Conservation (phyloP, 2,329 filamentous ascomycete species). For the Clarireedia sp. region DNA sequence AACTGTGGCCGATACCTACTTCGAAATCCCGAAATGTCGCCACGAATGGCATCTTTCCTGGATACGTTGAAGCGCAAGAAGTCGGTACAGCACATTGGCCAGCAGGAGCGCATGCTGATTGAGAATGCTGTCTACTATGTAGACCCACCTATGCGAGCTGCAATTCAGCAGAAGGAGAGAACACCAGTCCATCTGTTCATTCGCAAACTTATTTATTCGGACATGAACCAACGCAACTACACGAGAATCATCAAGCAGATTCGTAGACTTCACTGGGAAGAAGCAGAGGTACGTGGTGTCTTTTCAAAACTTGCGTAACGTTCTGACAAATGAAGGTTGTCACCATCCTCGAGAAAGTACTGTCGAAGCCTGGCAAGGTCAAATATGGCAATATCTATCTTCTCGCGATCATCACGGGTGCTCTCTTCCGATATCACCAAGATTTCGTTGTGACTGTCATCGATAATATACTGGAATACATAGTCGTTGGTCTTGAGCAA, state of each 20-base stretch:
- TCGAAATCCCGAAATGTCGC: constrained; percentile 84
- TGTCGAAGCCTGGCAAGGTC: constrained; percentile 92
- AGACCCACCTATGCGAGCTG: constrained; percentile 84
- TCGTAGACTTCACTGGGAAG: constrained; percentile 95
- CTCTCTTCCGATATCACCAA: constrained; percentile 85
- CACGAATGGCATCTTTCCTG: constrained; percentile 86
- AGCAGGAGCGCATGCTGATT: constrained; percentile 95
- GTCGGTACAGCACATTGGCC: constrained; percentile 85
- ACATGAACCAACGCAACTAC: constrained; percentile 89
- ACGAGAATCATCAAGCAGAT: constrained; percentile 92
- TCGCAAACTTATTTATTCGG: constrained; percentile 83
- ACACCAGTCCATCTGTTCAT: constrained; percentile 90
- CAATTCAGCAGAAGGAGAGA: constrained; percentile 93
- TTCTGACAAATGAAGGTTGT: constrained; percentile 22
- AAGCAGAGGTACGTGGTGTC: constrained; percentile 56
- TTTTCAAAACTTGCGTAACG: neutral
- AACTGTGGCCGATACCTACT: constrained; percentile 93
- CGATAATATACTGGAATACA: constrained; percentile 82
- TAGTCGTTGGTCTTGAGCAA: constrained; percentile 80
- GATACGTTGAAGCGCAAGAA: constrained; percentile 96
- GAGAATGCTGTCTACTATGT: constrained; percentile 98
- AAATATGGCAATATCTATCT: constrained; percentile 97
- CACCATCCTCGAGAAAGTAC: constrained; percentile 63
- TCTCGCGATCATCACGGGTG: constrained; percentile 79
- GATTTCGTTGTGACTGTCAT: constrained; percentile 86